Conservation (phyloP, 108 stramenopile genomes). For the Schizochytrium sp. region DNA sequence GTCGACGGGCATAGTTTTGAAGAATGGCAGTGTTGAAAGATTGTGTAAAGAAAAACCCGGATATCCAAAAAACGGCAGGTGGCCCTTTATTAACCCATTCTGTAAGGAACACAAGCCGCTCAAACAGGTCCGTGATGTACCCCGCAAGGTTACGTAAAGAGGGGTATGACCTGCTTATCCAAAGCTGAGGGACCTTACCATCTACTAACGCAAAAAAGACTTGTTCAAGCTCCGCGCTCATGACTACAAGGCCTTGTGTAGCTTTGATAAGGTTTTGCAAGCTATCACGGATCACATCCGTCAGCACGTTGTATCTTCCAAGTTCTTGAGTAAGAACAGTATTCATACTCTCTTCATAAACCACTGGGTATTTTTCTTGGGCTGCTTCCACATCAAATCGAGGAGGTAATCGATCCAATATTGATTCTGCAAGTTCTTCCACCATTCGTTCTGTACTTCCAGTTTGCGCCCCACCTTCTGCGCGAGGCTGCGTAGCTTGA, state of each 20-base stretch:
- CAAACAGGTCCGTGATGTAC: slow-evolving; percentile 76
- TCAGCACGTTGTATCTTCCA: slow-evolving; percentile 76
- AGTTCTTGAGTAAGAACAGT: slow-evolving; percentile 81
- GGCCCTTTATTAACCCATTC: slow-evolving; percentile 69
- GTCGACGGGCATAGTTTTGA: slow-evolving; percentile 78
- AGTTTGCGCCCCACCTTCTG: slow-evolving; percentile 67
- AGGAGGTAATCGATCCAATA: slow-evolving; percentile 68
- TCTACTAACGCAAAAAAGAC: slow-evolving; percentile 77
- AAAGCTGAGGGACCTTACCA: slow-evolving; percentile 72
- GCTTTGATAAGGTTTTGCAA: slow-evolving; percentile 74
- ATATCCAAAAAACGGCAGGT: slow-evolving; percentile 76
- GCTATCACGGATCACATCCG: slow-evolving; percentile 60
- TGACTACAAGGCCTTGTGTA: slow-evolving; percentile 79
- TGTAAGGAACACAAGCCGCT: slow-evolving; percentile 71
- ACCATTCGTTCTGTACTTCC: slow-evolving; percentile 71
- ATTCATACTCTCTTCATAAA: slow-evolving; percentile 81
- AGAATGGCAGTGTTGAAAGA: slow-evolving; percentile 82
- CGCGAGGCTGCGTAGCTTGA: slow-evolving; percentile 75
- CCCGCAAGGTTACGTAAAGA: slow-evolving; percentile 75
- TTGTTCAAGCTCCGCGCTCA: slow-evolving; percentile 77
- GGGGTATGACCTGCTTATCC: slow-evolving; percentile 74
- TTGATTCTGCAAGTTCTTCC: slow-evolving; percentile 74
- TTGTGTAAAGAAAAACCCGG: slow-evolving; percentile 81
- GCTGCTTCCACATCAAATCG: slow-evolving; percentile 76
- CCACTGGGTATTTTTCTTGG: slow-evolving; percentile 75